phyloP scores from a whole-genome alignment of 768 basidiomycete genomes.

The Xerocomus brunneocitrinus region DNA sequence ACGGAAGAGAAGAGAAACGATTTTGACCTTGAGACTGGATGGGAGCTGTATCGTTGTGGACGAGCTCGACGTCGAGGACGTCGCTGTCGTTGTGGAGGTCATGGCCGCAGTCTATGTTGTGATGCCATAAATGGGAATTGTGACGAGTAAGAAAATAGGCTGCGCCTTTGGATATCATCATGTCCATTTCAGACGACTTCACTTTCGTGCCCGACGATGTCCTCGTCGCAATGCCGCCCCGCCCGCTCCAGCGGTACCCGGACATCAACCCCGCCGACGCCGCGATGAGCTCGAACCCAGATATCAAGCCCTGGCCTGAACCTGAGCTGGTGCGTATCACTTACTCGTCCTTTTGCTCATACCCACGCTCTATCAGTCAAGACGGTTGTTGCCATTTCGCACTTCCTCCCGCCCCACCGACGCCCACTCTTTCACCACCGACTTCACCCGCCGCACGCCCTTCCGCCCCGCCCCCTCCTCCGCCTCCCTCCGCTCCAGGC shows the following conservation, averaged over 20 bases:
- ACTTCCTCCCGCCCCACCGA: conserved; percentile 24
- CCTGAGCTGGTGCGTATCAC: conserved; percentile 11
- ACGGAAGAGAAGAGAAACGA: not conserved
- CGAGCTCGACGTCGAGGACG: conserved; percentile 37
- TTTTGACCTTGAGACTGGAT: conserved; percentile 49
- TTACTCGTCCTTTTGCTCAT: not conserved
- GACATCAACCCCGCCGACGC: conserved; percentile 1
- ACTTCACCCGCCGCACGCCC: conserved; percentile 9
- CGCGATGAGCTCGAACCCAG: conserved; percentile 4
- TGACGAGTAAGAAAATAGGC: conserved; percentile 1
- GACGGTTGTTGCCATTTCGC: conserved; percentile 20
- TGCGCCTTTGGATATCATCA: not conserved
- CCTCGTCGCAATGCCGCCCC: not conserved
- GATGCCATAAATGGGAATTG: not conserved
- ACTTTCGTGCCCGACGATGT: conserved; percentile 6
- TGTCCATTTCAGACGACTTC: conserved; percentile 17
- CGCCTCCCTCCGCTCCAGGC: conserved; percentile 26
- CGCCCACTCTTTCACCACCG: conserved; percentile 23
- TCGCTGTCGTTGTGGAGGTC: conserved; percentile 21
- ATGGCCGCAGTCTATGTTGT: no score
- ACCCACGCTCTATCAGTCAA: conserved; percentile 12
- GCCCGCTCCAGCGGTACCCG: conserved; percentile 8
- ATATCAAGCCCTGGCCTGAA: conserved; percentile 22
- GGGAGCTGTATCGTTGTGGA: conserved; percentile 32
- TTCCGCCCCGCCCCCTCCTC: conserved; percentile 31